These are phyloP conservation scores for Paecilomyces formosus DNA, from an alignment of 2,329 filamentous ascomycete genomes.

Conservation along the genomic window DNA sequence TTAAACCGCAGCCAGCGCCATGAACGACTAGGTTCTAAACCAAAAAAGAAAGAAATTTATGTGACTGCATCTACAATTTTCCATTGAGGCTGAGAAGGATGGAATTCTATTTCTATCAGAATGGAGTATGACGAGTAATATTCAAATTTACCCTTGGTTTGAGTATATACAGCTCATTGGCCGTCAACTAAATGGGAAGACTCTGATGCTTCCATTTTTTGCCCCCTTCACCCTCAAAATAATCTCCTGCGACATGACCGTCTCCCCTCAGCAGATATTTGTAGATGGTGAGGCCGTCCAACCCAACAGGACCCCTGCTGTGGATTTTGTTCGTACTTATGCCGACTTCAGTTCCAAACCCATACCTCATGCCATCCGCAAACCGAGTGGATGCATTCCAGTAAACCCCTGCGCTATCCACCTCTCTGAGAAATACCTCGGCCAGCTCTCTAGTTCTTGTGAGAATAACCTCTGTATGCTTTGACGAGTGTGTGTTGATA, in stretches of 20 bases:
- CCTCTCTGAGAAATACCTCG: constrained; percentile 71
- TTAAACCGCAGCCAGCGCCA: neutral
- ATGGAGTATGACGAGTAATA: neutral
- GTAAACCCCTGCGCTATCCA: constrained; percentile 89
- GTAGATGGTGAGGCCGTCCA: constrained; percentile 94
- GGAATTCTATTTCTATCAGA: neutral
- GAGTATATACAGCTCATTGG: neutral
- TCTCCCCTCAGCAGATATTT: constrained; percentile 85
- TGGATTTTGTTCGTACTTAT: constrained; percentile 99
- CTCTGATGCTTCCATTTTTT: constrained; percentile 51
- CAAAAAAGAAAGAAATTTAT: neutral
- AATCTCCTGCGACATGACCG: constrained; percentile 74
- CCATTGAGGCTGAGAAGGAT: neutral
- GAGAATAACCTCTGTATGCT: constrained; percentile 89
- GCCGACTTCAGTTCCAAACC: constrained; percentile 95
- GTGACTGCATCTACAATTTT: constrained; percentile 1
- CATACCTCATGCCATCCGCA: constrained; percentile 93
- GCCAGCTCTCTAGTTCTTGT: constrained; percentile 62
- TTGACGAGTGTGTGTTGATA: constrained; percentile 86
- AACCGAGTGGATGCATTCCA: constrained; percentile 96
- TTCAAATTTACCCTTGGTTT: neutral
- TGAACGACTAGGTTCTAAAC: neutral
- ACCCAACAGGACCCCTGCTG: constrained; percentile 80
- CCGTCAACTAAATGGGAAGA: constrained; percentile 23
- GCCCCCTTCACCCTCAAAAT: constrained; percentile 48